Percentiles rank a stretch among this genome's conserved stretches.
Conservation (phyloP, 192 early-diverging fungal species). For the Coemansia sp. region DNA sequence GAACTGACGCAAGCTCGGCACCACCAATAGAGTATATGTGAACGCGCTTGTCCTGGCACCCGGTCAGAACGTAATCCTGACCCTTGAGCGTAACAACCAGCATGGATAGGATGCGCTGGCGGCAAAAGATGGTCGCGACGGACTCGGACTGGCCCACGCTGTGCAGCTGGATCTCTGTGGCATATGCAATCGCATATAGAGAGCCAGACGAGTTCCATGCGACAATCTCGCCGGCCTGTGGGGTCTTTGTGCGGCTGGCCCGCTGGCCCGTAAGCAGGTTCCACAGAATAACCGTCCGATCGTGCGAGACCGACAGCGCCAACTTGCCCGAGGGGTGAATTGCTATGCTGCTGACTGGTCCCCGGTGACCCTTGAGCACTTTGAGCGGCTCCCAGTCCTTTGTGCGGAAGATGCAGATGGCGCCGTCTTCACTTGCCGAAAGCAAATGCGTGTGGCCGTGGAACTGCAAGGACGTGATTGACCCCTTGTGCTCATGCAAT, state of each 20-base stretch:
- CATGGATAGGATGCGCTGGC: slow-evolving; percentile 37
- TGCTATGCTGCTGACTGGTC: slow-evolving; percentile 70
- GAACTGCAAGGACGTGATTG: slow-evolving; percentile 84
- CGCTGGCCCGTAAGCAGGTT: slow-evolving; percentile 72
- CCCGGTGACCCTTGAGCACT: slow-evolving; percentile 76
- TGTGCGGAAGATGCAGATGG: slow-evolving; percentile 83
- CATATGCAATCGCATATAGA: slow-evolving; percentile 41
- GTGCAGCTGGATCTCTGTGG: slow-evolving; percentile 44
- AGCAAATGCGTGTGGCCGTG: slow-evolving; percentile 81
- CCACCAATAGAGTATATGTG: slow-evolving; percentile 39
- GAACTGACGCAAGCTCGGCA: slow-evolving; percentile 30
- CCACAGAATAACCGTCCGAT: slow-evolving; percentile 71
- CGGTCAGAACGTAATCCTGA: slow-evolving; percentile 28
- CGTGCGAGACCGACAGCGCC: slow-evolving; percentile 75
- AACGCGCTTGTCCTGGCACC: slow-evolving; percentile 52
- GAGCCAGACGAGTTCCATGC: slow-evolving; percentile 32
- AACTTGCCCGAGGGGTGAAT: slow-evolving; percentile 96
- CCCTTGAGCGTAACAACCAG: slow-evolving; percentile 19
- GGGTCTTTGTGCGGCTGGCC: slow-evolving; percentile 54
- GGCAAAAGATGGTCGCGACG: slow-evolving; percentile 30
- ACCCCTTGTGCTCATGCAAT: slow-evolving; percentile 86
- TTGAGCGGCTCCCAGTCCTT: slow-evolving; percentile 97
- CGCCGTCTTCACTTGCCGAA: slow-evolving; percentile 85
- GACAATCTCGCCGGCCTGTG: slow-evolving; percentile 34
- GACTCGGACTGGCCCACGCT: slow-evolving; percentile 39